phyloP scores from a whole-genome alignment of 2,329 filamentous ascomycete genomes.

The Monosporascus cannonballus region DNA sequence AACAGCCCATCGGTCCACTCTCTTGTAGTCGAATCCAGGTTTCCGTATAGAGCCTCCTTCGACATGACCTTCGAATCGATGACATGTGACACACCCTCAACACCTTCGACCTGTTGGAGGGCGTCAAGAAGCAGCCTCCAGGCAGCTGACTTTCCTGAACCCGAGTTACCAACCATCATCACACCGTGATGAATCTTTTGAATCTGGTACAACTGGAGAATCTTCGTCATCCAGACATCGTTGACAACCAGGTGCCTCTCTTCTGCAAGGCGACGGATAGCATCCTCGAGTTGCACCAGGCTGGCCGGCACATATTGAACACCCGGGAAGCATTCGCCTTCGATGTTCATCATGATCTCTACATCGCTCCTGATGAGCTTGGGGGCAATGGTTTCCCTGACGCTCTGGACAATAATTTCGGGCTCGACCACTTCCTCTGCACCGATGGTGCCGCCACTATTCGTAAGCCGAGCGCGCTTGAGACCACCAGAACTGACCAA shows the following conservation, averaged over 20 bases:
- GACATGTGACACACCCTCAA: constrained; percentile 93
- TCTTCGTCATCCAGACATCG: constrained; percentile 95
- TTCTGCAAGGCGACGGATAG: constrained; percentile 75
- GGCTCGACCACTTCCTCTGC: constrained; percentile 77
- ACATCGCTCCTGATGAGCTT: constrained; percentile 94
- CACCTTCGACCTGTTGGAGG: constrained; percentile 79
- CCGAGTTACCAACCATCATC: constrained; percentile 99
- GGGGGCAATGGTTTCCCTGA: constrained; percentile 95
- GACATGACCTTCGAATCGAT: constrained; percentile 99
- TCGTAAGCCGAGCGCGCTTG: constrained; percentile 74
- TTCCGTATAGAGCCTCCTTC: constrained; percentile 95
- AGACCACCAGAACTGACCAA: constrained; percentile 94
- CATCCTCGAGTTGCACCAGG: constrained; percentile 69
- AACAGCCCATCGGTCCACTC: constrained; percentile 99
- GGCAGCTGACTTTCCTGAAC: constrained; percentile 92
- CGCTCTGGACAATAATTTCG: constrained; percentile 97
- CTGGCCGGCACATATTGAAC: constrained; percentile 90
- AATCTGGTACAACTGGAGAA: constrained; percentile 95
- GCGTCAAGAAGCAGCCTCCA: constrained; percentile 93
- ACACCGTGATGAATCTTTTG: constrained; percentile 98
- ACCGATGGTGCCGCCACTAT: constrained; percentile 48
- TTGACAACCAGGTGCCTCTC: constrained; percentile 86
- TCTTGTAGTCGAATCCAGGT: constrained; percentile 88
- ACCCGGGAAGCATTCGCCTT: constrained; percentile 82
- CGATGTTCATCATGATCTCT: constrained; percentile 78